Percentiles rank a stretch among this genome's conserved stretches.
Evolutionary conservation across 345 rosid genomes (phyloP).

Genomic region (Populus pruinosa): DNA sequence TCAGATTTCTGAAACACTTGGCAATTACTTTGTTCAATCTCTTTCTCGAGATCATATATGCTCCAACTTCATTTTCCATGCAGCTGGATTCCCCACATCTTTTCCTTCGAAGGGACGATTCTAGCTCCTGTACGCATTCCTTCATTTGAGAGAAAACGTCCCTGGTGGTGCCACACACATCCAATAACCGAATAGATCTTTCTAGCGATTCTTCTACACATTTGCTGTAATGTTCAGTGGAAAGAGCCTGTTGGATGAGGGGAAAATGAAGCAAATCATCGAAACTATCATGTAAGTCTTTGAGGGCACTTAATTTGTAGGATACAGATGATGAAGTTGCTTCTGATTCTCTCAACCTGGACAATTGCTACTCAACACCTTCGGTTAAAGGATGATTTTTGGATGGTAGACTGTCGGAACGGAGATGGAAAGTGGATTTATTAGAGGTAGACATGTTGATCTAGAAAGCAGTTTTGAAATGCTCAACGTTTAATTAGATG

Average conservation of each 20-base stretch:
- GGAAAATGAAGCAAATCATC: neutral
- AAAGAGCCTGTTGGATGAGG: neutral
- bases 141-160: constrained; percentile 11
- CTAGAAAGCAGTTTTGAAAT: neutral
- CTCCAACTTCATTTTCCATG: neutral
- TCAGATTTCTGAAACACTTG: constrained; percentile 7
- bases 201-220: neutral
- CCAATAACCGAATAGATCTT: constrained; percentile 3
- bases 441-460: constrained; percentile 8
- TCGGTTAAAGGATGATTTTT: constrained; percentile 21
- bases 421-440: constrained; percentile 15
- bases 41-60: constrained; percentile 3
- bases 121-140: neutral
- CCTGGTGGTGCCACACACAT: neutral
- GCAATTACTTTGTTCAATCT: neutral
- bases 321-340: neutral
- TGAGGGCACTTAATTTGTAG: neutral
- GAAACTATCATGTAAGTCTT: neutral
- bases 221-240: neutral
- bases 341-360: constrained; percentile 22
- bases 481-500: no score
- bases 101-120: constrained; percentile 4
- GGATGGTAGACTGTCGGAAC: constrained; percentile 30
- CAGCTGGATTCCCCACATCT: neutral
- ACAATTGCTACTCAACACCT: constrained; percentile 17